Conservation (phyloP, 2,329 filamentous ascomycete genomes). For the Claviceps spartinae region DNA sequence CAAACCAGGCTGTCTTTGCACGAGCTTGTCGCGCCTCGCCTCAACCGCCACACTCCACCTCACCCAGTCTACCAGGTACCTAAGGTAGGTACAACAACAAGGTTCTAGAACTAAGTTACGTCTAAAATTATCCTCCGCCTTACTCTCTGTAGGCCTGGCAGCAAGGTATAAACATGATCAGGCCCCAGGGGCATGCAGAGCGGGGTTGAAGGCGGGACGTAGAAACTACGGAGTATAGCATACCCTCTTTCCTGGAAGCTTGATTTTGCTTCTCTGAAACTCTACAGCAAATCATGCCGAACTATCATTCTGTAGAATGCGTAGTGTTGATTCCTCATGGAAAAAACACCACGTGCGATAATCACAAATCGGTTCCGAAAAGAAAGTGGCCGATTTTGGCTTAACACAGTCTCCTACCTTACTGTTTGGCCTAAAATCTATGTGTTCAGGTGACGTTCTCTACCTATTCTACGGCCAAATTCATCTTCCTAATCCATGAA, state of each 20-base stretch:
- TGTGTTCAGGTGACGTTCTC: no score
- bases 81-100: no score
- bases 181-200: conserved; percentile 32
- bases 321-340: not conserved
- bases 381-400: conserved; percentile 38
- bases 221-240: conserved; percentile 8
- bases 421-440: conserved; percentile 8
- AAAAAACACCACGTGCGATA: conserved; percentile 18
- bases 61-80: conserved; percentile 37
- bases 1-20: conserved; percentile 40
- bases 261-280: not conserved
- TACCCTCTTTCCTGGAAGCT: not conserved
- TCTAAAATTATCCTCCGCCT: conserved; percentile 23
- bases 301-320: not conserved
- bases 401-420: conserved; percentile 22
- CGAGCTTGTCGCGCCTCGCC: conserved; percentile 33
- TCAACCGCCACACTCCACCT: conserved; percentile 25
- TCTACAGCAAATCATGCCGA: not conserved
- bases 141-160: conserved; percentile 44
- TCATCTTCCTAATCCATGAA: no score
- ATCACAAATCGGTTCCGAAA: conserved; percentile 26
- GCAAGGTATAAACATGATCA: conserved; percentile 20
- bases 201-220: conserved; percentile 43
- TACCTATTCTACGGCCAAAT: no score
- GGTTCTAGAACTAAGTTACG: no score